Conservation (phyloP, 2,329 filamentous ascomycete genomes). For the Fusarium equiseti region DNA sequence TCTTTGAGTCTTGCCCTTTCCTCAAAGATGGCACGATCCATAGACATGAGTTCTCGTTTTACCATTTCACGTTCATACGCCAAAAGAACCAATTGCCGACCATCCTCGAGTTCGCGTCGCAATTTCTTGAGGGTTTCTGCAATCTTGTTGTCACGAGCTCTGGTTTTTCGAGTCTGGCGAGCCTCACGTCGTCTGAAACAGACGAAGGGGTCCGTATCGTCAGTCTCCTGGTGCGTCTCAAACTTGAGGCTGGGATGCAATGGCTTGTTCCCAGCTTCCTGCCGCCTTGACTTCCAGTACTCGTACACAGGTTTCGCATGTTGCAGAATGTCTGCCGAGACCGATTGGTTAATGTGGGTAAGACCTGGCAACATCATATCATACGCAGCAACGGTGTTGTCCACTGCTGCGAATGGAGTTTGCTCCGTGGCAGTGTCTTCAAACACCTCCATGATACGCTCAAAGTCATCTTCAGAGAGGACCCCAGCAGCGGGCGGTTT, state of each 20-base stretch:
- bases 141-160: constrained; percentile 92
- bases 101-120: constrained; percentile 90
- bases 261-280: constrained; percentile 74
- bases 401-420: constrained; percentile 89
- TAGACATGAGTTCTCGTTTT: constrained; percentile 80
- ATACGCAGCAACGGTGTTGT: constrained; percentile 85
- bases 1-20: constrained; percentile 86
- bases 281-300: constrained; percentile 84
- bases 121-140: constrained; percentile 94
- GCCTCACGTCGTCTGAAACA: constrained; percentile 97
- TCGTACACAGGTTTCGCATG: constrained; percentile 86
- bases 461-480: constrained; percentile 91
- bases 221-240: constrained; percentile 92
- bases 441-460: constrained; percentile 93
- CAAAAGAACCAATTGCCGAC: constrained; percentile 81
- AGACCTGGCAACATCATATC: constrained; percentile 80
- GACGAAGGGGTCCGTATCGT: constrained; percentile 96
- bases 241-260: constrained; percentile 88
- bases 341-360: constrained; percentile 62
- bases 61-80: constrained; percentile 83
- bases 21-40: constrained; percentile 84
- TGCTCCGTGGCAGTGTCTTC: constrained; percentile 87
- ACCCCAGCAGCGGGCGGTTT: constrained; percentile 73
- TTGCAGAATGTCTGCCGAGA: constrained; percentile 56
- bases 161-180: constrained; percentile 92